Base-by-base conservation (phyloP, 2,329 filamentous ascomycete genomes). In the Colletotrichum lini region DNA sequence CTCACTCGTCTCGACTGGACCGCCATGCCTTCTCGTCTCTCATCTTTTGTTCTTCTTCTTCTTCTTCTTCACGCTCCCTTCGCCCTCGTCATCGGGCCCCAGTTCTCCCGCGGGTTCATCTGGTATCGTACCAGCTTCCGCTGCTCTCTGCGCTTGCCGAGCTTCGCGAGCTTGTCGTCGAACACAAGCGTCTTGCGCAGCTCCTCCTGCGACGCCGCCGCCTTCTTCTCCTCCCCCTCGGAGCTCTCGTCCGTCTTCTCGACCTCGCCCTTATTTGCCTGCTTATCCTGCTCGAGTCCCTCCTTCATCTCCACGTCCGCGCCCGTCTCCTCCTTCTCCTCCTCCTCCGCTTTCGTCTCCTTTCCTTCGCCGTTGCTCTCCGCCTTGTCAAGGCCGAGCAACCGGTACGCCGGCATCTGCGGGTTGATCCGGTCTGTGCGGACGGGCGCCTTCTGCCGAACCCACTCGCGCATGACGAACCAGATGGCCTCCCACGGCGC, bases 381-480 rank as follows among this genome's bases (percentile, higher is more conserved):
- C 73, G 72, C 83, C 77, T 70, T 80, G 47, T 77, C 81, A 67
- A 83, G 79, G 63, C 80, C 85, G 79, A 96, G 85, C 53, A 98
- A 91, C 60, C 85, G 89, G 78, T 90, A 93, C 1, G 93, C 94
- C 1, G 94, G 85, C 62, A 88, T 93, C n/a, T 88, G 88, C 50
- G 90, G 86, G 76, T 90, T 92, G 66, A 97, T 85, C 23, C 90
- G 90, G 1, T 89, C 89, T 45, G 91, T 89, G 78, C 93, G 97
- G 69, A 97, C 86, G 0, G 95, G 95, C 0, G 89, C 87, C 77
- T 92, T 93, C 79, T 97, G 94, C 30, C 92, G 89, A 16, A 93
- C 90, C 94, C 95, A 99, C 82, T 98, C 95, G 35, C 94, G 89
- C 90, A 98, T 96, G 38, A 98, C 85, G 79, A 97, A 93, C 95